Evolutionary conservation across 129 eudicot species (phyloP), one percentile per base, ranked within the genome.

Genomic region (carrot (Daucus carota)): DNA sequence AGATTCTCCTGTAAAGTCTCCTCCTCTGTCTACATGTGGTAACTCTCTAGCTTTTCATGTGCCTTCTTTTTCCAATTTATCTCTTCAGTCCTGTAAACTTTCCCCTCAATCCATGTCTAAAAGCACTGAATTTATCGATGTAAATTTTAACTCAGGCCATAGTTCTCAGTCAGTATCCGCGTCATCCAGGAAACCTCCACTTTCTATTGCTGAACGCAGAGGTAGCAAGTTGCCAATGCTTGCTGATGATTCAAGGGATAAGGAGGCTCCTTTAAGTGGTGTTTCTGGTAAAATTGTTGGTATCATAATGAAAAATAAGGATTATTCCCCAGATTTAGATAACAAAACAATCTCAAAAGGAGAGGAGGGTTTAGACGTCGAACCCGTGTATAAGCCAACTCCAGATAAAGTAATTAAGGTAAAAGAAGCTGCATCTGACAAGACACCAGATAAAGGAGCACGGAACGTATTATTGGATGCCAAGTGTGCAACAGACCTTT

Each of bases 151-250:
- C n/a, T 80, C 88, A 43, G 36, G 70, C 34, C 77, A 75, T 24
- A 65, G 80, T 26, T 79, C 86, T 50, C 76, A 78, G 14, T 70
- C 87, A 3, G 78, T 74, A 52, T 72, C 77, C 42, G 75, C 85
- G 22, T 85, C 91, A 31, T 84, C 93, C 54, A 88, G 78, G 77
- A 81, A 77, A 71, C 77, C 81, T 76, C 87, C 84, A 28, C 87
- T 86, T 78, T 91, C 97, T 72, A 81, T 91, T 74, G 97, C 97
- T 24, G 90, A 90, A 84, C 97, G 97, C 17, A 84, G 97, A 84
- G 97, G 97, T 79, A 82, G 90, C 82, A 89, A 83, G 79, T 85
- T 91, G 81, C 92, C 88, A 45, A 76, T 78, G 62, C 75, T 36
- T 66, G 68, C 74, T 73, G 88, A 85, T 74, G 87, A 80, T 74